These are phyloP conservation scores for Fusarium sp. DNA, from an alignment of 2,329 filamentous ascomycete species.

Conservation along the genomic window DNA sequence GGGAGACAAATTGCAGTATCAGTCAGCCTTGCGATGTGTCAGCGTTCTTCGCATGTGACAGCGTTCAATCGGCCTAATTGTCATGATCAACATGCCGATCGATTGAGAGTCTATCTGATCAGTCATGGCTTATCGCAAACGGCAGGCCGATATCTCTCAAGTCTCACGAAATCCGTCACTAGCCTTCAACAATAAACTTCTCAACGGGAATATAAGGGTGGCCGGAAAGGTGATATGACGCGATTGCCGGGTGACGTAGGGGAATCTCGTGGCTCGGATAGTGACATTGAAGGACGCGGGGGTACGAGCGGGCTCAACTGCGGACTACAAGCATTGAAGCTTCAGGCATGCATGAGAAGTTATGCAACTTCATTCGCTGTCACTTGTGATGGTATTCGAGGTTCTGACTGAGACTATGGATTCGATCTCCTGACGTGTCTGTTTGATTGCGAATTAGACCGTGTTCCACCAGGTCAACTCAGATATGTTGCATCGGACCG, in stretches of 20 bases:
- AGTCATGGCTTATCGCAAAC: neutral
- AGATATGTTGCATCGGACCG: constrained; percentile 6
- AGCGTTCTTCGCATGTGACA: neutral
- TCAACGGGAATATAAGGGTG: constrained; percentile 28
- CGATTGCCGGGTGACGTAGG: constrained; percentile 45
- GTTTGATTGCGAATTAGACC: constrained; percentile 9
- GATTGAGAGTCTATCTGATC: neutral
- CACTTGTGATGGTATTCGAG: constrained; percentile 7
- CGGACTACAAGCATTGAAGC: constrained; percentile 11
- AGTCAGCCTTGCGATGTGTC: constrained; percentile 33
- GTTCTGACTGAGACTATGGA: constrained; percentile 6
- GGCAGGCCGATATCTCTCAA: neutral
- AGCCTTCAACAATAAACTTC: constrained; percentile 17
- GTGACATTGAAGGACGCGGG: constrained; percentile 30
- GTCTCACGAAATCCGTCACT: constrained; percentile 5
- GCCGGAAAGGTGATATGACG: constrained; percentile 32
- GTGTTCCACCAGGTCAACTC: constrained; percentile 13
- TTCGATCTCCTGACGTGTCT: constrained; percentile 16
- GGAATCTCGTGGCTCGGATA: constrained; percentile 28
- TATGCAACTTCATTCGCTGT: constrained; percentile 20
- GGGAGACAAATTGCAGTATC: constrained; percentile 18
- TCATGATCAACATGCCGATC: neutral
- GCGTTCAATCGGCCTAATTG: neutral
- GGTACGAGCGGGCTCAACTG: constrained; percentile 18
- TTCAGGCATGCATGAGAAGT: constrained; percentile 20